A percentile compares a stretch with the other conserved stretches of the same genome.
These are phyloP conservation scores for Lathyrus oleraceus DNA, from an alignment of 306 rosid genomes.

Conservation along the genomic window DNA sequence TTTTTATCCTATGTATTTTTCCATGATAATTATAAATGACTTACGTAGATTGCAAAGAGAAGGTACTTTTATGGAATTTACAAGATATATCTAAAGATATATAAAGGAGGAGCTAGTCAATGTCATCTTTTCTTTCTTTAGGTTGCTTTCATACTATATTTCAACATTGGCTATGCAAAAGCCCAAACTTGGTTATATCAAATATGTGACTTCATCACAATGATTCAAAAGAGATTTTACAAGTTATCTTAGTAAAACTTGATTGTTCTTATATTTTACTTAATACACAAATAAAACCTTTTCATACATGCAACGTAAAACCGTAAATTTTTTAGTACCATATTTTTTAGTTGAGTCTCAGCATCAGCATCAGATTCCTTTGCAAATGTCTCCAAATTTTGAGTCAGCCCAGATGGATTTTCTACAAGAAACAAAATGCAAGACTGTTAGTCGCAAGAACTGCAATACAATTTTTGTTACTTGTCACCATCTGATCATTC, in stretches of 20 bases:
- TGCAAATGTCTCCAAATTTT: slow-evolving; percentile 18
- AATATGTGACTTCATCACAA: slow-evolving; percentile 9
- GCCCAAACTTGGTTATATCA: slow-evolving; percentile 18
- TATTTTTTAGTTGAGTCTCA: slow-evolving; percentile 25
- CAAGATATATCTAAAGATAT: not conserved
- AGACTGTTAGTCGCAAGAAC: slow-evolving; percentile 25
- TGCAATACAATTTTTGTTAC: slow-evolving; percentile 16
- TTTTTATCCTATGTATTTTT: not conserved
- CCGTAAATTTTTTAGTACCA: slow-evolving; percentile 24
- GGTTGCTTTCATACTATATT: slow-evolving; percentile 2
- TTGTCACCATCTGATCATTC: slow-evolving; percentile 29
- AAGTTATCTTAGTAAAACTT: not conserved
- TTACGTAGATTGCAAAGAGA: not conserved
- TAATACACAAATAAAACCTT: slow-evolving; percentile 21
- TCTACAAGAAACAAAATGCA: slow-evolving; percentile 31
- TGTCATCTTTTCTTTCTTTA: slow-evolving; percentile 1
- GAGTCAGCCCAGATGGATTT: slow-evolving; percentile 37
- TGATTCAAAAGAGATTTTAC: slow-evolving; percentile 14
- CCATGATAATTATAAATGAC: not conserved
- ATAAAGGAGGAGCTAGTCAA: not conserved
- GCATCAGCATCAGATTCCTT: slow-evolving; percentile 22
- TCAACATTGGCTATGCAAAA: slow-evolving; percentile 18
- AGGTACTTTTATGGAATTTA: not conserved
- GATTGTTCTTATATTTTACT: slow-evolving; percentile 1
- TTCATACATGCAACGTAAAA: slow-evolving; percentile 22